These are phyloP conservation scores for Rhodotorula kratochvilovae DNA, from an alignment of 768 basidiomycete species.

Conservation along the genomic window DNA sequence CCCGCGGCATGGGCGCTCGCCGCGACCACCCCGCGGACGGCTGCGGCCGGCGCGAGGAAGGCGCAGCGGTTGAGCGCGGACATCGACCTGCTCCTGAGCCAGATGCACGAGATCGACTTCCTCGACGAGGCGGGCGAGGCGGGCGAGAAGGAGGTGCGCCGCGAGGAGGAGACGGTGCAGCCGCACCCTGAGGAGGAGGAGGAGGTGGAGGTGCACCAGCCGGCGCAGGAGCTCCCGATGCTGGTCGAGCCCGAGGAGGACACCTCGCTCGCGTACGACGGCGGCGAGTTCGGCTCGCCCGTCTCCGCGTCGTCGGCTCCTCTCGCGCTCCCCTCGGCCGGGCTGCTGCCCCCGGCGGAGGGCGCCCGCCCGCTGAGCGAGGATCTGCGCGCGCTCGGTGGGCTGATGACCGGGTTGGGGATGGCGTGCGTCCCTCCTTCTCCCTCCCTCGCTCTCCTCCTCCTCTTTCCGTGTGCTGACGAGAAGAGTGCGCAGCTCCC, in stretches of 20 bases:
- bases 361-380: slow-evolving; percentile 1
- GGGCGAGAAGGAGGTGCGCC: neutral
- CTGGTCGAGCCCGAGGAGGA: neutral
- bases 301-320: too few relatives aligned
- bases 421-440: slow-evolving; percentile 1
- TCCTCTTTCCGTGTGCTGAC: too few relatives aligned
- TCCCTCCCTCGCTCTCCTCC: neutral
- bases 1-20: slow-evolving; percentile 26
- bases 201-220: neutral
- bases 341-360: neutral
- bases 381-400: slow-evolving; percentile 9
- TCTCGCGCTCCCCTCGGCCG: neutral
- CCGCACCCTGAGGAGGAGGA: neutral
- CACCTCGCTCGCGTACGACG: neutral
- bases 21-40: neutral
- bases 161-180: neutral
- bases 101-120: slow-evolving; percentile 36
- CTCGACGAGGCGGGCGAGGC: neutral
- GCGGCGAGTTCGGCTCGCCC: neutral
- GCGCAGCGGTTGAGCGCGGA: slow-evolving; percentile 22
- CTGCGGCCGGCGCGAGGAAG: neutral
- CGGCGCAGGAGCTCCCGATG: too few relatives aligned
- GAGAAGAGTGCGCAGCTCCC: neutral
- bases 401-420: slow-evolving; percentile 11
- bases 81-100: slow-evolving; percentile 30